These are phyloP conservation scores for Xylaria hypoxylon DNA, from an alignment of 2,329 filamentous ascomycete species.

Conservation along the genomic window DNA sequence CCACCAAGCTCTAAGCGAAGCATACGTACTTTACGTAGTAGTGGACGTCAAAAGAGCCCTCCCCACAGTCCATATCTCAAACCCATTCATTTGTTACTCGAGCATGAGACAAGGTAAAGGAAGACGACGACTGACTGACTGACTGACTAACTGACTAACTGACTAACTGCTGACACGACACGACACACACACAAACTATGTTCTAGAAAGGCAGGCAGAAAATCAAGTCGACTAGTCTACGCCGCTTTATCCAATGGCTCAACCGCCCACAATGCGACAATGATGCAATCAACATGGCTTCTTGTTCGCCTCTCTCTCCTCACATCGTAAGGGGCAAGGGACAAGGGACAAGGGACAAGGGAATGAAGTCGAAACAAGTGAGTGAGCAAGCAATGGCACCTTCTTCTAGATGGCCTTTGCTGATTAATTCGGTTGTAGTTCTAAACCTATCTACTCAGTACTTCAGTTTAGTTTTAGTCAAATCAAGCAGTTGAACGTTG, in stretches of 20 bases:
- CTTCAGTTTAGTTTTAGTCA: neutral
- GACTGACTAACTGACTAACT: neutral
- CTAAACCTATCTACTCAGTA: no score
- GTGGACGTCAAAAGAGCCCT: neutral
- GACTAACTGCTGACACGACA: neutral
- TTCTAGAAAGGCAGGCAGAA: conserved; percentile 26
- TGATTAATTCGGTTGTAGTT: no score
- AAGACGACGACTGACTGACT: neutral
- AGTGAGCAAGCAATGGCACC: neutral
- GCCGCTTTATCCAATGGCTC: neutral
- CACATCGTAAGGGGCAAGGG: neutral
- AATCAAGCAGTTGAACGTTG: neutral
- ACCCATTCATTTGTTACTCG: neutral
- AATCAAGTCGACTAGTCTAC: neutral
- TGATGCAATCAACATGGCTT: conserved; percentile 14
- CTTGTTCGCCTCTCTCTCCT: neutral
- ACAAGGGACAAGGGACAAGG: neutral
- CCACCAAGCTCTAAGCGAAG: conserved; percentile 11
- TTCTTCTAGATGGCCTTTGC: neutral
- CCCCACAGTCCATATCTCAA: neutral
- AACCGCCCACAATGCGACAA: neutral
- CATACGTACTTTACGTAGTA: neutral
- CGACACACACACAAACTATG: neutral
- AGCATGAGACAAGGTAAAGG: neutral
- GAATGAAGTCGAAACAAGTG: neutral